Evolutionary conservation across 2,329 filamentous ascomycete genomes (phyloP).

Genomic region (Zasmidium citrigriseum): DNA sequence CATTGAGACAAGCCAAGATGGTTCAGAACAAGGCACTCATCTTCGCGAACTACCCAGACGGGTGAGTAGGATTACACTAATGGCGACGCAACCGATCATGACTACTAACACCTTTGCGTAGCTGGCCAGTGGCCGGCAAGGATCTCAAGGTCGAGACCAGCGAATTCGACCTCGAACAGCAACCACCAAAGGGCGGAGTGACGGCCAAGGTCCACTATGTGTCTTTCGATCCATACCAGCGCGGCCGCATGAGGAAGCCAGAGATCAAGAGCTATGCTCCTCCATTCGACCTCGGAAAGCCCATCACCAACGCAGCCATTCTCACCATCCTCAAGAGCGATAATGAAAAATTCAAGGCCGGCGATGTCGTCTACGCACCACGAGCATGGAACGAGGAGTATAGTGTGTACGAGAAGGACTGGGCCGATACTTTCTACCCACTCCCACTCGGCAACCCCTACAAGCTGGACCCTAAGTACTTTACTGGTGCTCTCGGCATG

Average conservation of each 20-base stretch:
- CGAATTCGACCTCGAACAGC: slow-evolving; percentile 66
- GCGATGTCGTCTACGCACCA: slow-evolving; percentile 63
- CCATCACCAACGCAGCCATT: slow-evolving; percentile 66
- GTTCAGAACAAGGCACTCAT: slow-evolving; percentile 73
- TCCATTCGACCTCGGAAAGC: slow-evolving; percentile 61
- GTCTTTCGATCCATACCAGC: slow-evolving; percentile 83
- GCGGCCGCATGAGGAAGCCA: slow-evolving; percentile 72
- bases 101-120: too few species aligned
- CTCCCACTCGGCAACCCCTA: slow-evolving; percentile 71
- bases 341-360: slow-evolving; percentile 61
- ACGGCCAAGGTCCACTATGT: slow-evolving; percentile 70
- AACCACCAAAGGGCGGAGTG: slow-evolving; percentile 65
- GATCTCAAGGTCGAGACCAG: slow-evolving; percentile 68
- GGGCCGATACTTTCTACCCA: slow-evolving; percentile 48
- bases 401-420: slow-evolving; percentile 54
- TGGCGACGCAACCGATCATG: too few species aligned
- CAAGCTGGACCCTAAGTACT: slow-evolving; percentile 65
- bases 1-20: too few species aligned
- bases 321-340: slow-evolving; percentile 72
- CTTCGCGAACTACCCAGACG: slow-evolving; percentile 69
- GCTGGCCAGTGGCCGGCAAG: slow-evolving; percentile 69
- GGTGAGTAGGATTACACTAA: too few species aligned
- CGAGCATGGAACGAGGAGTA: slow-evolving; percentile 58
- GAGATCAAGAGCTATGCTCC: slow-evolving; percentile 69
- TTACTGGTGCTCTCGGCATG: slow-evolving; percentile 77